Evolutionary conservation across 2,329 filamentous ascomycete species (phyloP).

Genomic region (Aspergillus neotritici): DNA sequence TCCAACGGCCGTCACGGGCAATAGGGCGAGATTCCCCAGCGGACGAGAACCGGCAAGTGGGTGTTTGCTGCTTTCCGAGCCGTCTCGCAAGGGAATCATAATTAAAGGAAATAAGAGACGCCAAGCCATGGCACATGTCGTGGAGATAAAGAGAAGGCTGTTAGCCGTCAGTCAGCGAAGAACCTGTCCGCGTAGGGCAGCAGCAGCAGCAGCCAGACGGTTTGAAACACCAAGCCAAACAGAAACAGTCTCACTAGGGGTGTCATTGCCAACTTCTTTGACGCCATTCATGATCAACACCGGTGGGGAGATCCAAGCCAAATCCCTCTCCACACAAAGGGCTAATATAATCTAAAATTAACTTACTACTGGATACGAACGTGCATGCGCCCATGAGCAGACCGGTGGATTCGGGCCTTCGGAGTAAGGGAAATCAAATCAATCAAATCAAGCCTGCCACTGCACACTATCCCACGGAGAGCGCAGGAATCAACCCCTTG

Average conservation of each 20-base stretch:
- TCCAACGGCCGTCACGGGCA: constrained; percentile 7
- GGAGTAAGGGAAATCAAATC: constrained; percentile 17
- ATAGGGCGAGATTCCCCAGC: constrained; percentile 11
- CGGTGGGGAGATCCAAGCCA: constrained; percentile 15
- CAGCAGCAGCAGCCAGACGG: constrained; percentile 3
- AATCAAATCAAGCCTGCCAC: constrained; percentile 15
- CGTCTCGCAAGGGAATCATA: constrained; percentile 7
- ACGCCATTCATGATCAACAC: constrained; percentile 14
- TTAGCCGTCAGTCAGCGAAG: not conserved
- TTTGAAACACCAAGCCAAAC: constrained; percentile 18
- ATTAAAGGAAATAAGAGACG: constrained; percentile 9
- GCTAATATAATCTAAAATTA: constrained; percentile 15
- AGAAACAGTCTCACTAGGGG: constrained; percentile 11
- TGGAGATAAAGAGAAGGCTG: constrained; percentile 7
- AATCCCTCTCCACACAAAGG: constrained; percentile 11
- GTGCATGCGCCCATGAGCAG: constrained; percentile 11
- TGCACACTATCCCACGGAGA: constrained; percentile 13
- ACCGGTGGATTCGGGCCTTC: constrained; percentile 12
- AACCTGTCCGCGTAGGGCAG: constrained; percentile 1
- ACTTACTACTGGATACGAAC: constrained; percentile 19
- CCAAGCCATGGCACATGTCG: constrained; percentile 3
- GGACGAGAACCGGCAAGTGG: not conserved
- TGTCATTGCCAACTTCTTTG: constrained; percentile 11
- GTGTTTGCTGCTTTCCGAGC: constrained; percentile 13
- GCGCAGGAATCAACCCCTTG: constrained; percentile 17